Percentiles rank a stretch among this genome's conserved stretches.
phyloP scores from a whole-genome alignment of 257 asterid genomes.

The Schizonepeta tenuifolia region DNA sequence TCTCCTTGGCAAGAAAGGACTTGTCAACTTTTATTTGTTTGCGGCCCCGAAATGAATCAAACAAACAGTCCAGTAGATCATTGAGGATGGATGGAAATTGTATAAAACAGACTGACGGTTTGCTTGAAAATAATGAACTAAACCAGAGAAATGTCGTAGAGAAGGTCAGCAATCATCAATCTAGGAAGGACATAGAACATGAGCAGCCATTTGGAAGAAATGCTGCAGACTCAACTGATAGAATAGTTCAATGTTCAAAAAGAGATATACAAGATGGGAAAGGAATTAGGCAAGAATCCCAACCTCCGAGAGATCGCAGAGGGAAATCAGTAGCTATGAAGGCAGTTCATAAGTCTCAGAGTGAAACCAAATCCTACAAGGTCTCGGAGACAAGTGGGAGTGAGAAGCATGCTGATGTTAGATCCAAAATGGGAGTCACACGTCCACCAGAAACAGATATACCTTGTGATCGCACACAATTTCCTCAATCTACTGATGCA shows the following conservation, averaged over 20 bases:
- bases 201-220: slow-evolving; percentile 38
- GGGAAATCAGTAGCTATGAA: slow-evolving; percentile 27
- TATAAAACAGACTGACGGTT: slow-evolving; percentile 11
- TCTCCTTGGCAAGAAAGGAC: slow-evolving; percentile 56
- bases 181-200: slow-evolving; percentile 35
- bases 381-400: slow-evolving; percentile 29
- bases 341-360: slow-evolving; percentile 32
- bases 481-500: slow-evolving; percentile 34
- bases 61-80: slow-evolving; percentile 31
- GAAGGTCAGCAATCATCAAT: slow-evolving; percentile 28
- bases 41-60: slow-evolving; percentile 35
- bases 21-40: slow-evolving; percentile 50
- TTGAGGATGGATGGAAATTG: slow-evolving; percentile 25
- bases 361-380: slow-evolving; percentile 30
- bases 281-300: slow-evolving; percentile 33
- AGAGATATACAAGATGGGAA: slow-evolving; percentile 33
- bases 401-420: slow-evolving; percentile 27
- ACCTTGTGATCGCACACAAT: slow-evolving; percentile 30
- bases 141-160: slow-evolving; percentile 37
- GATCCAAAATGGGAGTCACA: slow-evolving; percentile 33
- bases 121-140: slow-evolving; percentile 26
- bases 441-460: slow-evolving; percentile 35
- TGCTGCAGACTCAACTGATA: slow-evolving; percentile 22
- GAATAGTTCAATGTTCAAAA: slow-evolving; percentile 16
- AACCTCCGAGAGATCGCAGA: slow-evolving; percentile 36